These are phyloP conservation scores for Hypsizygus ulmarius DNA, from an alignment of 1,284 basidiomycete genomes.

Conservation along the genomic window DNA sequence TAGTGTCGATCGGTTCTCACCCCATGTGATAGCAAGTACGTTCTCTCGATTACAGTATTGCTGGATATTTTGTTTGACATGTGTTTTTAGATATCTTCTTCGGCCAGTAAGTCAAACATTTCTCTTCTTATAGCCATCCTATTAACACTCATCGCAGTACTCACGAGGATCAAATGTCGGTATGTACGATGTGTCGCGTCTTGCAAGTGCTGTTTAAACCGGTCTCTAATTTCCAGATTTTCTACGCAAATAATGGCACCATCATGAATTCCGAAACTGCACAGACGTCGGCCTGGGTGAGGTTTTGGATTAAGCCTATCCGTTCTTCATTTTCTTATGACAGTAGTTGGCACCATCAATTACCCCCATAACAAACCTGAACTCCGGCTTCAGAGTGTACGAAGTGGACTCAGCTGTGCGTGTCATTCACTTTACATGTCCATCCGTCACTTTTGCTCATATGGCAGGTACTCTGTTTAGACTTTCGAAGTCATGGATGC, in stretches of 20 bases:
- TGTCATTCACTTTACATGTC: constrained; percentile 5
- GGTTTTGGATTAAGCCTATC: constrained; percentile 17
- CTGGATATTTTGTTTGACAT: constrained; percentile 7
- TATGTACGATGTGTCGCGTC: constrained; percentile 27
- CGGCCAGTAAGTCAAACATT: constrained; percentile 49
- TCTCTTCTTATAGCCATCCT: background rate
- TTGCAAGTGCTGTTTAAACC: background rate
- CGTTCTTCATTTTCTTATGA: constrained; percentile 1
- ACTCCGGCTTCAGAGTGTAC: constrained; percentile 78
- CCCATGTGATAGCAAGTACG: constrained; percentile 76
- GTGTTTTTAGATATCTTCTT: constrained; percentile 62
- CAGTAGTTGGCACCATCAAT: constrained; percentile 64
- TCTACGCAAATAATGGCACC: constrained; percentile 74
- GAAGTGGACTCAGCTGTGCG: constrained; percentile 72
- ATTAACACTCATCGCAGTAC: constrained; percentile 33
- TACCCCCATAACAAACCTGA: constrained; percentile 72
- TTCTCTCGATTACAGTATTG: constrained; percentile 12
- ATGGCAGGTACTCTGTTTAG: constrained; percentile 31
- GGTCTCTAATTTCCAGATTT: constrained; percentile 46
- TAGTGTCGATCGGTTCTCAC: constrained; percentile 78
- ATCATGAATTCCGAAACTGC: constrained; percentile 57
- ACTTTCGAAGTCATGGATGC: constrained; percentile 75
- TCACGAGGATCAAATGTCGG: constrained; percentile 78
- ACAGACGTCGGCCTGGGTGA: constrained; percentile 54
- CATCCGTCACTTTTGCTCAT: background rate